Base-by-base conservation (phyloP, 2,329 filamentous ascomycete species). In the Colletotrichum camelliae region DNA sequence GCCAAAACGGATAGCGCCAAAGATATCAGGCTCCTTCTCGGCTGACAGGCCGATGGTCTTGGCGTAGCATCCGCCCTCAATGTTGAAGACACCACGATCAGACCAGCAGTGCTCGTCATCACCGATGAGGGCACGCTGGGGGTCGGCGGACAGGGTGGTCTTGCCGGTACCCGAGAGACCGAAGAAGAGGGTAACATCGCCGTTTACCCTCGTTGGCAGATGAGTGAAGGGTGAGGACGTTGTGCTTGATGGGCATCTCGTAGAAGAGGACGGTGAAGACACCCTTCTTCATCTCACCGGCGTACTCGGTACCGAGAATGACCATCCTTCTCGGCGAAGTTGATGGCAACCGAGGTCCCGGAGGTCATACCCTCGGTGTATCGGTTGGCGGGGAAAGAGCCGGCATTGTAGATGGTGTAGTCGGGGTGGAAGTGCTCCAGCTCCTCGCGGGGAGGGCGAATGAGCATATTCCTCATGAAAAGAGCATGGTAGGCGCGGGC, bases 381-480 rank as follows among this genome's bases (percentile, higher is more conserved):
- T 87, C 96, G 93, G 91, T 99, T 99, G 84, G 97, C 97, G 62
- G 97, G 97, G 94, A 99, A 99, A 78, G 95, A 95, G 80, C 97
- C 97, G 78, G 96, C 97, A 86, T 99, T 99, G 94, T 99, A 99
- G 89, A 99, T 98, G 83, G 96, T 96, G 90, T 99, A 99, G 90
- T 99, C 96, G 82, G 97, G 97, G 87, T 98, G 95, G 93, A 99
- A 99, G 88, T 95, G 92, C 89, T 98, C 94, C 71, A 99, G 93
- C 90, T 99, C 96, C 88, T 97, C 95, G 78, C 92, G 92, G 69
- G 93, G 90, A 78, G 97, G 97, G 81, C 97, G 94, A 90, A 99
- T 99, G 84, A 99, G 94, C 97, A 99, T 99, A 91, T 99, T 99
- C 85, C 96, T 95, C 97, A 99, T 99, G 93, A 99, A 99, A 79